Evolutionary conservation across 1,284 basidiomycete genomes (phyloP), one percentile per base, ranked within the genome.

Genomic region (Acaromyces ingoldii): DNA sequence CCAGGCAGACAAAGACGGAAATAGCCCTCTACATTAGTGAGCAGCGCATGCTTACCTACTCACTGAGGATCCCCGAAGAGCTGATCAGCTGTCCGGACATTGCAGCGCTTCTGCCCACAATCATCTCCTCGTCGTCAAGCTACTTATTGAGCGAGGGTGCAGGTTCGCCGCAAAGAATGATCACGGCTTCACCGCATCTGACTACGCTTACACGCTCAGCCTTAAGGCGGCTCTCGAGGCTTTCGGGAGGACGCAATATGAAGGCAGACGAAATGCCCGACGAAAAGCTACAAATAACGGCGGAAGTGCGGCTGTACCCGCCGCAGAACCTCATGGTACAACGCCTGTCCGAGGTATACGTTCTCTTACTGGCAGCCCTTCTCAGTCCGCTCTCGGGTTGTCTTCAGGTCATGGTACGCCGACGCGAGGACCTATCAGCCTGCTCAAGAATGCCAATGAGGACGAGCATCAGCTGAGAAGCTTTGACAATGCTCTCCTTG

Each of bases 11-110:
- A 83, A 89, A 53, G 84, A 87, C 75, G 92, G 92, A 28, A 93
- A 95, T 70, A 89, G 90, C 0, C 85, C 92, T 13, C 77, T 96
- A 48, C 92, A 97, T 75, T 91, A 91, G 88, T 91, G 72, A 77
- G 86, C 42, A 91, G 86, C 45, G 29, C 7, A 7, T 13, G 29
- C 7, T 6, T 13, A 57, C 92, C 91, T 43, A 91, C 96, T 51
- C 91, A 17, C 15, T 24, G n/a, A n/a, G n/a, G n/a, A n/a, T n/a
- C n/a, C 41, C 22, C 9, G n/a, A 7, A 30, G 21, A 22, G 28
- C 22, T 43, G 28, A 28, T 24, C 31, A 28, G 6, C 19, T 30
- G 22, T 13, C 6, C n/a, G n/a, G n/a, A n/a, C n/a, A n/a, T n/a
- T n/a, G 24, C 28, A 29, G 67, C 67, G 74, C 38, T 6, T 53